Base-by-base conservation (phyloP, 2,329 filamentous ascomycete species). In the Neoarthrinium moseri region DNA sequence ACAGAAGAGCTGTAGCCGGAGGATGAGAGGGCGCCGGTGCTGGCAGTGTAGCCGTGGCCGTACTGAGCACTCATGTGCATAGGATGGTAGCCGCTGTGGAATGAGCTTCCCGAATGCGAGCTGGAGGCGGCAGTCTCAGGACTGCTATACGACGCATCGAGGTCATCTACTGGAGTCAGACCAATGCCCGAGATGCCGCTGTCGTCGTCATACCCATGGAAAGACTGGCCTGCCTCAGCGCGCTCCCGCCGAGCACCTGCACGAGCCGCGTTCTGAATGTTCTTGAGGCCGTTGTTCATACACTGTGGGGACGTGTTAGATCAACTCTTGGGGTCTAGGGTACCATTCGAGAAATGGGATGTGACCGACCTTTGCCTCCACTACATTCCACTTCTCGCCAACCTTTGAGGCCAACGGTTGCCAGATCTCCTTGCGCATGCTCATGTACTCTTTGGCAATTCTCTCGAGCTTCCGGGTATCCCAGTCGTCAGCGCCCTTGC, bases 221-320 rank as follows among this genome's bases (percentile, higher is more conserved):
- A 54, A 20, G 60, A 57, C 51, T 74, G 67, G 42, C 68, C 67
- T 24, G 67, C 68, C 66, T 77, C 77, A 56, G 80, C 69, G 49
- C 80, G 80, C 69, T 83, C 84, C 58, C 84, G 84, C 53, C 84
- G 81, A 48, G 80, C 75, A 47, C 79, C 81, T 46, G 84, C 78
- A 51, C 87, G 81, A 53, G 83, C 77, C 43, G 83, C 80, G 56
- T 83, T 82, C 62, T 86, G 84, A 47, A 94, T 77, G 65, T 89
- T 91, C 70, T 91, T 92, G 57, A 92, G 73, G 27, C 89, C 89
- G 60, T 87, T 87, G 63, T 87, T 84, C 83, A 94, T 89, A 69
- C 87, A 90, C 88, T 92, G 54, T 37, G 15, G 15, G 34, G 36
- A 10, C 3, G 29, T 12, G 21, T 29, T 20, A 47, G 23, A 12